Conservation (phyloP, 805 yeast species). For the Vanderwaltozyma yarrowii region DNA sequence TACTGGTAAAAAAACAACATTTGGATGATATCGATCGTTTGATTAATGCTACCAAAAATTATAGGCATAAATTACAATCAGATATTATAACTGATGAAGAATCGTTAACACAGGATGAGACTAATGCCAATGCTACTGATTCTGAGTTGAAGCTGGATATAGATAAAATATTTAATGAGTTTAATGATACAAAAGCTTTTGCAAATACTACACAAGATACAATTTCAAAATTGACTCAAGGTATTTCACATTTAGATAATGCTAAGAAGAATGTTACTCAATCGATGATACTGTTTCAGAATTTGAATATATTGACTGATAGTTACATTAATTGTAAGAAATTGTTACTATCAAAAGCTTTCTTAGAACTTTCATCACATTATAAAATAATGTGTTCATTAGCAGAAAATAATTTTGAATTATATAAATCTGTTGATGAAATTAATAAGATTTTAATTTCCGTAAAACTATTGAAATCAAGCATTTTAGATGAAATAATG, state of each 20-base stretch:
- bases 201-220: constrained; percentile 60
- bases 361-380: constrained; percentile 20
- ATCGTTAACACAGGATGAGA: too few relatives aligned
- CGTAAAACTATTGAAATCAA: constrained; percentile 19
- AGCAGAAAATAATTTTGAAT: constrained; percentile 32
- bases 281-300: constrained; percentile 76
- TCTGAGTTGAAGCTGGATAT: constrained; percentile 3
- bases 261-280: constrained; percentile 76
- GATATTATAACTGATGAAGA: constrained; percentile 33
- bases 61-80: constrained; percentile 39
- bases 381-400: constrained; percentile 26
- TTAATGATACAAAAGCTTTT: constrained; percentile 66
- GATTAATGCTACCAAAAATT: constrained; percentile 38
- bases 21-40: constrained; percentile 43
- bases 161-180: constrained; percentile 34
- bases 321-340: constrained; percentile 18
- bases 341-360: constrained; percentile 8
- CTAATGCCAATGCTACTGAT: constrained; percentile 14
- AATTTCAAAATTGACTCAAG: constrained; percentile 61
- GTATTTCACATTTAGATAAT: constrained; percentile 68
- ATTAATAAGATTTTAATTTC: constrained; percentile 25
- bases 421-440: constrained; percentile 75
- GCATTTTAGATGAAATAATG: constrained; percentile 17
- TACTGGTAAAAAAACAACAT: constrained; percentile 43
- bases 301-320: constrained; percentile 75